Evolutionary conservation across 176 grass and related monocot genomes (phyloP).

Genomic region (Luzula sylvatica): DNA sequence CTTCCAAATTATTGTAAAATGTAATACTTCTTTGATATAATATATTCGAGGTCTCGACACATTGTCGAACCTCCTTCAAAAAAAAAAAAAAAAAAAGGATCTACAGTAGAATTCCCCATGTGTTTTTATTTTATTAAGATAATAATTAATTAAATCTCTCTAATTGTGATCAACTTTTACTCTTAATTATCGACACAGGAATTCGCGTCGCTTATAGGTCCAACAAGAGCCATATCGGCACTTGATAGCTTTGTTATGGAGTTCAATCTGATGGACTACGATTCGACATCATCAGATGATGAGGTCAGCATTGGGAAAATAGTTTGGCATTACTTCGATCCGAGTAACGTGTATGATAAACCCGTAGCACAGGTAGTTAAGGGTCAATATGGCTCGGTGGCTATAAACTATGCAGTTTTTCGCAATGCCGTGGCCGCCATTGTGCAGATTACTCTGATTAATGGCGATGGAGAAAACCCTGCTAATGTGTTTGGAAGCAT

Average conservation of each 20-base stretch:
- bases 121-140: no score
- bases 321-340: slow-evolving; percentile 10
- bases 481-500: slow-evolving; percentile 12
- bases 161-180: no score
- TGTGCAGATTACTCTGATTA: slow-evolving; percentile 5
- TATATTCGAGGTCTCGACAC: no score
- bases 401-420: slow-evolving; percentile 17
- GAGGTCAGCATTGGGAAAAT: slow-evolving; percentile 20
- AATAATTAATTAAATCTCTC: no score
- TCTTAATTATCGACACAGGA: slow-evolving; percentile 6
- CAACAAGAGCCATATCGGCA: slow-evolving; percentile 23
- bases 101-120: no score
- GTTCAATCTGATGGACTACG: slow-evolving; percentile 16
- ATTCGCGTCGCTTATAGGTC: slow-evolving; percentile 14
- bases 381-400: slow-evolving; percentile 10
- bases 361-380: slow-evolving; percentile 9
- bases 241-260: slow-evolving; percentile 21
- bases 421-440: slow-evolving; percentile 5
- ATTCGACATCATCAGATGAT: slow-evolving; percentile 13
- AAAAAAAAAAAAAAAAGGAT: no score
- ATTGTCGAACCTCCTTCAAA: no score
- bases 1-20: no score
- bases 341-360: slow-evolving; percentile 12
- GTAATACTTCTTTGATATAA: no score
- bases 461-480: slow-evolving; percentile 12